Conservation (phyloP, 1,284 basidiomycete genomes). For the Abortiporus biennis region DNA sequence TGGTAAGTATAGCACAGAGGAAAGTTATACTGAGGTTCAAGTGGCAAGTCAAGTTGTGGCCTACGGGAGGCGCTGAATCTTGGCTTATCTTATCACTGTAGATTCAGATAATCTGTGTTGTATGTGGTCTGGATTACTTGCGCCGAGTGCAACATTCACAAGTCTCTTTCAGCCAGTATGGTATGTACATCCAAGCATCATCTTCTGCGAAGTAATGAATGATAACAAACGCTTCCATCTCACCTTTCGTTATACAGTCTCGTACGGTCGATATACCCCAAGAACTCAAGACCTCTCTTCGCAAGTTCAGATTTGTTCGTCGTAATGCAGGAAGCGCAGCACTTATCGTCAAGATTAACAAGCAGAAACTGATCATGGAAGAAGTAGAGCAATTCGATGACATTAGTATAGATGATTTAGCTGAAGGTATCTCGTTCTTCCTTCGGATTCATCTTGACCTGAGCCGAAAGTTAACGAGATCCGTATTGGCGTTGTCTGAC, state of each 20-base stretch:
- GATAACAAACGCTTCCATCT: conserved; percentile 4
- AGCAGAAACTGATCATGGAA: conserved; percentile 71
- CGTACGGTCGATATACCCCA: conserved; percentile 81
- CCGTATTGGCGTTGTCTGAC: neutral
- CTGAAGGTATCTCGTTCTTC: conserved; percentile 52
- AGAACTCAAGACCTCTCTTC: conserved; percentile 66
- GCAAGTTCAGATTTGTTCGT: conserved; percentile 80
- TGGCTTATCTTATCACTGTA: no score
- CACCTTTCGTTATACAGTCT: conserved; percentile 36
- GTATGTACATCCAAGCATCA: neutral
- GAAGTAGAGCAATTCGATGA: conserved; percentile 76
- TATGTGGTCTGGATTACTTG: no score
- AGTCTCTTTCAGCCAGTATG: neutral
- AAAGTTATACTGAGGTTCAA: no score
- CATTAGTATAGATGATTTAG: conserved; percentile 76
- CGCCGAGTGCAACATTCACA: no score
- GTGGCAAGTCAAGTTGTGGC: no score
- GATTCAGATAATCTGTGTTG: no score
- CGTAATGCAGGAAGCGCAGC: conserved; percentile 67
- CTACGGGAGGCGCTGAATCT: no score
- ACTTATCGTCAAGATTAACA: conserved; percentile 85
- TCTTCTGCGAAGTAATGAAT: no score
- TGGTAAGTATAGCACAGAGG: no score
- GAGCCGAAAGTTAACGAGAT: neutral
- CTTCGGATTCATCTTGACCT: conserved; percentile 5